Base-by-base conservation (phyloP, 2,329 filamentous ascomycete species). In the Ophiobolus disseminans region DNA sequence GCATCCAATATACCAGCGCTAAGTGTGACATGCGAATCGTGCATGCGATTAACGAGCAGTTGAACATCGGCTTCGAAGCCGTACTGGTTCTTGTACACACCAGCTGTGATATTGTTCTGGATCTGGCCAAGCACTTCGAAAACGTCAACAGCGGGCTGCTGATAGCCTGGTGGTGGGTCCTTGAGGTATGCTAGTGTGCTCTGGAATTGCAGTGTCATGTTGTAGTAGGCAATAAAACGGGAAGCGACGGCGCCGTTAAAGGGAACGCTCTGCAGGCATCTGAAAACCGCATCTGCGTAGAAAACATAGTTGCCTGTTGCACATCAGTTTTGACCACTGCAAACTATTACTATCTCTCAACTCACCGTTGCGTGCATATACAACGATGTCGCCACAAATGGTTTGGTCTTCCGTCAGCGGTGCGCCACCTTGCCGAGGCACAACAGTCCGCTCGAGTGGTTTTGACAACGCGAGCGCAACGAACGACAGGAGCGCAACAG, bases 151-250 rank as follows among this genome's bases (percentile, higher is more conserved):
- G 66, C 53, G 10, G 70, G 75, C 45, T 75, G 76, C 53, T 75
- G 75, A 48, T 76, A 78, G 16, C 70, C 70, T 6, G 57, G 42
- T 1, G 75, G 75, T 0, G 76, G 76, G 20, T 69, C 57, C 30
- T 73, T 72, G 13, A 78, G 66, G 46, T 73, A 78, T 11, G 70
- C 66, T 7, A 77, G 53, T 1, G 76, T 78, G 45, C 68, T 75
- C 37, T 79, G 76, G 35, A 77, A 77, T 40, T 77, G 73, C 1
- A 80, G 40, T 0, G 76, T 78, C 13, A 75, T 68, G 48, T 77
- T 77, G 43, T 73, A 75, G 48, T 80, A 80, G 5, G 72, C 50
- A 4, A 80, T 48, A 45, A 80, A 78, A 1, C 74, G 63, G 5
- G 69, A 58, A 2, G 77, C 78, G 1, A 77, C 73, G 5, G 73